Evolutionary conservation across 1,284 basidiomycete species (phyloP).

Genomic region (Irpex sp.): DNA sequence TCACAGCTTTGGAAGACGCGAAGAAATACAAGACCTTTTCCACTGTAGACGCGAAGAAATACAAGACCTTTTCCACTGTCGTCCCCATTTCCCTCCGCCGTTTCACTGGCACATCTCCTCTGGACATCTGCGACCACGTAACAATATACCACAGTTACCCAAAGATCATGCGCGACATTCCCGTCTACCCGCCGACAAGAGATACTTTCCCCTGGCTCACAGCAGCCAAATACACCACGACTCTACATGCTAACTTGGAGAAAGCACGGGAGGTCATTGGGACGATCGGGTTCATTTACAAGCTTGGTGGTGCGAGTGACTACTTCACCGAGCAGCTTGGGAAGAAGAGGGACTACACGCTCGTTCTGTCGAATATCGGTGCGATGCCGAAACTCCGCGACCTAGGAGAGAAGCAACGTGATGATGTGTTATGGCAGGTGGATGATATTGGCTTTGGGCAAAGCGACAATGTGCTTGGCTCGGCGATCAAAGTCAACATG

Average conservation of each 20-base stretch:
- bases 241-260: conserved; percentile 20
- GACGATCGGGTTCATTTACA: conserved; percentile 30
- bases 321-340: conserved; percentile 28
- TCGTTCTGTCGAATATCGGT: conserved; percentile 34
- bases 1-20: conserved; percentile 14
- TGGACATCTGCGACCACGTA: conserved; percentile 33
- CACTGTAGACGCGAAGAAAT: conserved; percentile 20
- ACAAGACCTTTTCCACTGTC: conserved; percentile 28
- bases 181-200: not conserved
- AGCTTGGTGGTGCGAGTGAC: conserved; percentile 18
- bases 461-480: conserved; percentile 27
- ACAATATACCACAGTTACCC: conserved; percentile 22
- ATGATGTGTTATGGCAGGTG: conserved; percentile 16
- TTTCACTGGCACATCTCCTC: conserved; percentile 23
- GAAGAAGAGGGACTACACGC: conserved; percentile 24
- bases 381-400: not conserved
- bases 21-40: conserved; percentile 27
- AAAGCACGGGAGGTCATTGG: conserved; percentile 26
- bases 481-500: conserved; percentile 34
- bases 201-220: conserved; percentile 22
- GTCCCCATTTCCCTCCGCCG: conserved; percentile 36
- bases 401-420: not conserved
- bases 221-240: conserved; percentile 18
- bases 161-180: conserved; percentile 15
- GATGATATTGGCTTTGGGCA: conserved; percentile 27